Percentiles rank a stretch among this genome's conserved stretches.
These are phyloP conservation scores for Mortierella sp. DNA, from an alignment of 371 early-diverging fungal species.

Conservation along the genomic window DNA sequence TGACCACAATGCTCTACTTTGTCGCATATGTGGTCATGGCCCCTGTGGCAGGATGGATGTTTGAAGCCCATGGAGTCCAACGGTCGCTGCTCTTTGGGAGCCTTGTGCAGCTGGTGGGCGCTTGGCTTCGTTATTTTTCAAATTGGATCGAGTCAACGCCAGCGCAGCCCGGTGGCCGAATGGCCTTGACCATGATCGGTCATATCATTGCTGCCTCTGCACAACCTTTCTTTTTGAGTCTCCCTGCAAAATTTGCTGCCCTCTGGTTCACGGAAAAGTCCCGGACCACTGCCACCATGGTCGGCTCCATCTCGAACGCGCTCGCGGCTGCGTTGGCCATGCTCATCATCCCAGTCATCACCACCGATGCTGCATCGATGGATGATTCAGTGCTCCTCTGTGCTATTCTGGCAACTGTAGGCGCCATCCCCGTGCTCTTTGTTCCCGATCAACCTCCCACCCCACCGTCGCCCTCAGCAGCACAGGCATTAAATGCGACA, in stretches of 20 bases:
- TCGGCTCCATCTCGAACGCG: conserved; percentile 58
- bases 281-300: conserved; percentile 70
- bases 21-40: conserved; percentile 57
- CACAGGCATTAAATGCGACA: conserved; percentile 35
- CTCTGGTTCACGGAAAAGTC: conserved; percentile 74
- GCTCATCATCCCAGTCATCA: conserved; percentile 64
- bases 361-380: conserved; percentile 54
- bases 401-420: conserved; percentile 57
- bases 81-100: conserved; percentile 61
- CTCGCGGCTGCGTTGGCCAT: conserved; percentile 66
- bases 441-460: conserved; percentile 60
- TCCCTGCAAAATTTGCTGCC: conserved; percentile 69
- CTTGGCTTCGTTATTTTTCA: conserved; percentile 69
- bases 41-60: conserved; percentile 59
- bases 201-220: conserved; percentile 69
- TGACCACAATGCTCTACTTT: conserved; percentile 61
- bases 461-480: conserved; percentile 58
- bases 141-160: conserved; percentile 50
- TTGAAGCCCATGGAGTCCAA: conserved; percentile 59
- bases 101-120: conserved; percentile 58
- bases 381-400: conserved; percentile 58
- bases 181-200: conserved; percentile 63
- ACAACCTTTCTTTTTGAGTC: conserved; percentile 70
- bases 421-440: conserved; percentile 60
- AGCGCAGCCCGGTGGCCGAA: conserved; percentile 54